Conservation (phyloP, 2,329 filamentous ascomycete species). For the Ascocoryne sarcoides region DNA sequence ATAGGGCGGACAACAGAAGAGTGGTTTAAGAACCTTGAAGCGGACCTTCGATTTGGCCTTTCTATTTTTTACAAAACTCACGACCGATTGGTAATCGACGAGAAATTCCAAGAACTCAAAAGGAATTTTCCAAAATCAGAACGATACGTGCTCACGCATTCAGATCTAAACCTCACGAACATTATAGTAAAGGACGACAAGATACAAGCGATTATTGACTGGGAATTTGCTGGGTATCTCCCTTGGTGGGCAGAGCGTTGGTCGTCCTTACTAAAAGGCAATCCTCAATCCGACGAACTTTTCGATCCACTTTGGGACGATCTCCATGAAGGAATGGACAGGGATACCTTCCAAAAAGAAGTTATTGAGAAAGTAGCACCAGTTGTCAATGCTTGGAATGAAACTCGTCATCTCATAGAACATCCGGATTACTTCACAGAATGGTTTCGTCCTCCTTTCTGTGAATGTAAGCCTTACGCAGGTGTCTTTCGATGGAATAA, state of each 20-base stretch:
- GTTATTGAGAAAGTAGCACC: not conserved
- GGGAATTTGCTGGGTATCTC: slow-evolving; percentile 32
- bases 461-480: slow-evolving; percentile 7
- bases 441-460: slow-evolving; percentile 9
- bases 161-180: slow-evolving; percentile 31
- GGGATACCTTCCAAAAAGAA: slow-evolving; percentile 1
- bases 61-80: slow-evolving; percentile 6
- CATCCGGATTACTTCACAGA: not conserved
- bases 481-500: not conserved
- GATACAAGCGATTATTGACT: slow-evolving; percentile 33
- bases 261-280: not conserved
- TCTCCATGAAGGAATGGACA: slow-evolving; percentile 2
- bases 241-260: slow-evolving; percentile 33
- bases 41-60: slow-evolving; percentile 9
- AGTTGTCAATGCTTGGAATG: slow-evolving; percentile 2
- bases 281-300: slow-evolving; percentile 1
- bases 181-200: slow-evolving; percentile 32
- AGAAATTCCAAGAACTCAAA: slow-evolving; percentile 8
- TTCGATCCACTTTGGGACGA: slow-evolving; percentile 4
- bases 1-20: slow-evolving; percentile 9
- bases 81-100: slow-evolving; percentile 8
- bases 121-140: slow-evolving; percentile 9
- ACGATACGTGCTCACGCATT: slow-evolving; percentile 33
- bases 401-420: not conserved
- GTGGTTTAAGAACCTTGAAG: slow-evolving; percentile 11